Base-by-base conservation (phyloP, 352 stramenopile genomes). In the Thalassiosira allenii region DNA sequence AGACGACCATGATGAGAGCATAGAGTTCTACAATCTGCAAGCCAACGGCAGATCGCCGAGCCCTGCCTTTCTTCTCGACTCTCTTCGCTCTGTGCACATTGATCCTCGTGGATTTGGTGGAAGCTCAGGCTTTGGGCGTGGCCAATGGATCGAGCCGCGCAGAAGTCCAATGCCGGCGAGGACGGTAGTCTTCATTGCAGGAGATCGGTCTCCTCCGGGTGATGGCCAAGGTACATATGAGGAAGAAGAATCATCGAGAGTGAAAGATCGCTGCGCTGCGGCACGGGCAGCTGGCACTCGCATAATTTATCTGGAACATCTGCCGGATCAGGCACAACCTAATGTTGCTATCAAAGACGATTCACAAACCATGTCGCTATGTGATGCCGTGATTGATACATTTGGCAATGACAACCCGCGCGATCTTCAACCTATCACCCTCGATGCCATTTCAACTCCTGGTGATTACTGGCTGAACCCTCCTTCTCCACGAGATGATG, bases 381-480 rank as follows among this genome's bases (percentile, higher is more conserved):
- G 86, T 17, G 88, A 93, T 89, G 83, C 52, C 6, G 72, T 92
- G 0, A 65, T 92, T 22, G 51, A 68, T 56, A 51, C 58, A 32
- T 75, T 77, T 67, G 79, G 79, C 22, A 83, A 77, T 32, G 72
- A 87, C 54, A 70, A 88, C 73, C 40, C 61, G 33, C 59, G 75
- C 62, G 79, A 89, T 67, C 74, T 81, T 12, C 51, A 83, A 58
- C 64, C 79, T 6, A 75, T 92, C 5, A 79, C 57, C 43, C 73
- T 93, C 27, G 86, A 93, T 78, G 83, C 90, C 56, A 88, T 93
- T 73, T 80, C 81, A 14, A 93, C 84, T n/a, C 88, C 88, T 17
- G 88, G 88, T 58, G 84, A 81, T 49, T 93, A 88, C 78, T 93
- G 88, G 88, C 65, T 93, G 22, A 93, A 93, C 85, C 83, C 86